Evolutionary conservation across 148 eudicot species (phyloP), one percentile per base, ranked within the genome.

Genomic region (Camellia sinensis): DNA sequence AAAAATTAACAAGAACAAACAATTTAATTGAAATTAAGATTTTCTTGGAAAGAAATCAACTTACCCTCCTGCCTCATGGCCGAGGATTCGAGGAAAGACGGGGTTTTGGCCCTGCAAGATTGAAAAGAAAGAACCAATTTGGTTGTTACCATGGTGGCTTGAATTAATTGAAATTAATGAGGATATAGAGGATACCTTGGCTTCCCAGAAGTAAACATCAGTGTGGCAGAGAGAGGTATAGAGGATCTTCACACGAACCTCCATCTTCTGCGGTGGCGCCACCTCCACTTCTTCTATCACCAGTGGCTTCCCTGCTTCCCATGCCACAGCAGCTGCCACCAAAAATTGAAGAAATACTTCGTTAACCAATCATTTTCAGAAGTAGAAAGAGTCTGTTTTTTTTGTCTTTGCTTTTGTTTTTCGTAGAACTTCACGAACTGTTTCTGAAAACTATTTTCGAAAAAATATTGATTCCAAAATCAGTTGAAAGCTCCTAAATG

Each of bases 41-140:
- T 29, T 29, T 29, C 37, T 29, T 29, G 37, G 37, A 29, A 29
- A 29, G 37, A 29, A 29, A 29, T 29, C 37, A 29, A 52, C 76
- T 60, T 84, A 84, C 90, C 89, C 89, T 63, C 87, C 88, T 37
- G 90, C 87, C 75, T 88, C 90, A 44, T 88, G 90, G 43, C 90
- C 90, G 7, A 88, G 74, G 64, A 88, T 88, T 48, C 89, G 78
- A 44, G 90, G 90, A 82, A 80, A 86, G 40, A 76, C 0, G 0
- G 83, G 76, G 63, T 81, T 61, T 54, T 81, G 80, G 61, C 80
- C 83, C 83, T 81, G 82, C 73, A 75, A 67, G 9, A 81, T 2
- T 72, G 81, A 18, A 72, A 1, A 52, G 21, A 72, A 1, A 52
- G 21, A 81, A 76, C 5, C 75, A 75, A 81, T 81, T 50, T 57